These are phyloP conservation scores for Piloderma croceum DNA, from an alignment of 768 basidiomycete species.

Conservation along the genomic window DNA sequence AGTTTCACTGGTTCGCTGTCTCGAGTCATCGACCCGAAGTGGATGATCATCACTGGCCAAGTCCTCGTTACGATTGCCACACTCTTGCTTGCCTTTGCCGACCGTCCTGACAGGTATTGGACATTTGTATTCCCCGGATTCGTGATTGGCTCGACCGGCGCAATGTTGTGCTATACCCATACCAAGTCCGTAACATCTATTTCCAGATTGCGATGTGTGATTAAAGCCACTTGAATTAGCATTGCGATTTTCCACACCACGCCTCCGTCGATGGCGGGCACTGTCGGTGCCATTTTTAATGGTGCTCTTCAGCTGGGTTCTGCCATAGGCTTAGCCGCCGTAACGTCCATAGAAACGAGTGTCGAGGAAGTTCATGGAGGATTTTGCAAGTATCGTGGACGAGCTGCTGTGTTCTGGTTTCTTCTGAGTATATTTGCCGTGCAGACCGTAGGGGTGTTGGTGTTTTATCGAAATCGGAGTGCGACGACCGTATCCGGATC, in stretches of 20 bases:
- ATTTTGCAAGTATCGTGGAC: constrained; percentile 30
- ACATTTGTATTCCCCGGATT: constrained; percentile 44
- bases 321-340: constrained; percentile 44
- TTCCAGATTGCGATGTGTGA: neutral
- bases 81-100: constrained; percentile 36
- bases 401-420: constrained; percentile 42
- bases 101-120: constrained; percentile 41
- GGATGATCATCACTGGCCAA: constrained; percentile 40
- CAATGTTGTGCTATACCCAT: constrained; percentile 40
- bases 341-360: constrained; percentile 44
- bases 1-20: constrained; percentile 36
- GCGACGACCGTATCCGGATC: too few relatives aligned
- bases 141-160: constrained; percentile 40
- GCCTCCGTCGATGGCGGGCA: constrained; percentile 44
- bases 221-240: constrained; percentile 19
- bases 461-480: too few relatives aligned
- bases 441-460: too few relatives aligned
- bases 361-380: constrained; percentile 32
- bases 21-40: constrained; percentile 33
- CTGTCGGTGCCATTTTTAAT: constrained; percentile 52
- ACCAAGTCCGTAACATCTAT: constrained; percentile 36
- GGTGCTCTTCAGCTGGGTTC: constrained; percentile 48
- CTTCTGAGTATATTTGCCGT: constrained; percentile 35
- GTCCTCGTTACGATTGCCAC: constrained; percentile 33
- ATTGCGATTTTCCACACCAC: constrained; percentile 47